A percentile compares a stretch with the other conserved stretches of the same genome.
Conservation (phyloP, 2,329 filamentous ascomycete species). For the Colletotrichum tropicicola region DNA sequence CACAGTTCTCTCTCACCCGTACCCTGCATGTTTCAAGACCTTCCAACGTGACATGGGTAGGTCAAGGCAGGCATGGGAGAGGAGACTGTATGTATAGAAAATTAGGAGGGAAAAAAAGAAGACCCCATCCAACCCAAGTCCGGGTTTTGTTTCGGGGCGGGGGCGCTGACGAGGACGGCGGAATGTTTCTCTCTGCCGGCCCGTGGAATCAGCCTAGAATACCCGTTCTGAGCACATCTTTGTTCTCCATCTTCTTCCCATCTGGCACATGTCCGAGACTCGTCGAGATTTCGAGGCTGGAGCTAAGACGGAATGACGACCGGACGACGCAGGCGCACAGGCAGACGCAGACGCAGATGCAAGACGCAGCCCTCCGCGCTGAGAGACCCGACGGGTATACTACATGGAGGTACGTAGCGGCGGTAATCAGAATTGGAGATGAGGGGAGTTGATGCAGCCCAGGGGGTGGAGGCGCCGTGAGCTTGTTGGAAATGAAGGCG, state of each 20-base stretch:
- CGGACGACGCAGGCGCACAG: not conserved
- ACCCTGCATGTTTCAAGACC: constrained; percentile 23
- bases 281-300: constrained; percentile 12
- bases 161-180: not conserved
- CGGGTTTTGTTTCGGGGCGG: constrained; percentile 22
- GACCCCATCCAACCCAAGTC: not conserved
- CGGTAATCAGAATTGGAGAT: constrained; percentile 26
- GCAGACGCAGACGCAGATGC: no score
- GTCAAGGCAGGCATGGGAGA: not conserved
- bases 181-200: constrained; percentile 16
- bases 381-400: no score
- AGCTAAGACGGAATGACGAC: constrained; percentile 3
- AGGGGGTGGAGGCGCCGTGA: not conserved
- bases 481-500: constrained; percentile 12
- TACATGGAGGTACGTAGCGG: no score
- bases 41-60: constrained; percentile 15
- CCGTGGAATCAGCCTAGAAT: constrained; percentile 14
- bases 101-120: not conserved
- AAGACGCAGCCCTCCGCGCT: not conserved
- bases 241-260: not conserved
- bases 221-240: not conserved
- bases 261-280: constrained; percentile 23
- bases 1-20: not conserved
- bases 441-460: constrained; percentile 18
- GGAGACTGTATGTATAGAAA: not conserved